A percentile compares a stretch with the other conserved stretches of the same genome.
Conservation (phyloP, 2,329 filamentous ascomycete genomes). For the Monosporascus cannonballus region DNA sequence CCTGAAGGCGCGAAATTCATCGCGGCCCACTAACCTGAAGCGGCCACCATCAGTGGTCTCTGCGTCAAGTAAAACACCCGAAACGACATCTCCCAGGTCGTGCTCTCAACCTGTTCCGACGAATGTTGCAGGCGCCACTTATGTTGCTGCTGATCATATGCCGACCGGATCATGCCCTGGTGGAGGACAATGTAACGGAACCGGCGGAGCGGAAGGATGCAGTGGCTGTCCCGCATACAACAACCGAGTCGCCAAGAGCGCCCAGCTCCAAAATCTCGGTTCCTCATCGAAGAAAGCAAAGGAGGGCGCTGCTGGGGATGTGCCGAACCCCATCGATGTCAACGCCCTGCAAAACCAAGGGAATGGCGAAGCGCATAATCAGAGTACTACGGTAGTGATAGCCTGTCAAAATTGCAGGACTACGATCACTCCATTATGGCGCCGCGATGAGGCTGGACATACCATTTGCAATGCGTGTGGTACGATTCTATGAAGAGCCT, state of each 20-base stretch:
- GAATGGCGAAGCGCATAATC: slow-evolving; percentile 18
- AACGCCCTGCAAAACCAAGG: slow-evolving; percentile 37
- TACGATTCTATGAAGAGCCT: slow-evolving; percentile 40
- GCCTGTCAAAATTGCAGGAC: slow-evolving; percentile 97
- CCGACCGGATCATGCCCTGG: slow-evolving; percentile 87
- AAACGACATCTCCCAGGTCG: slow-evolving; percentile 32
- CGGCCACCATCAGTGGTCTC: slow-evolving; percentile 55
- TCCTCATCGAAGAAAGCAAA: slow-evolving; percentile 16
- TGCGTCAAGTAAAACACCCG: slow-evolving; percentile 35
- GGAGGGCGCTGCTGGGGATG: slow-evolving; percentile 26
- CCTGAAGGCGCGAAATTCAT: slow-evolving; percentile 85
- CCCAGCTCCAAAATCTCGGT: slow-evolving; percentile 53
- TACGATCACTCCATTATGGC: slow-evolving; percentile 93
- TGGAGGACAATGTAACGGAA: slow-evolving; percentile 91
- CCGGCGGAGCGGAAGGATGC: slow-evolving; percentile 89
- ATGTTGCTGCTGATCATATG: slow-evolving; percentile 70
- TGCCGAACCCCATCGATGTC: slow-evolving; percentile 41
- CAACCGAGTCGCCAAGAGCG: slow-evolving; percentile 86
- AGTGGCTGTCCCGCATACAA: slow-evolving; percentile 96
- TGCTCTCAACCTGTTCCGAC: slow-evolving; percentile 32
- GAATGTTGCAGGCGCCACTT: slow-evolving; percentile 53
- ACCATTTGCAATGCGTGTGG: slow-evolving; percentile 98
- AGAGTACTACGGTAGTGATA: slow-evolving; percentile 63
- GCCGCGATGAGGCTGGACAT: slow-evolving; percentile 87
- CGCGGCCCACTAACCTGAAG: slow-evolving; percentile 85